Evolutionary conservation across 2,329 filamentous ascomycete species (phyloP).

Genomic region (Thyridium curvatum): DNA sequence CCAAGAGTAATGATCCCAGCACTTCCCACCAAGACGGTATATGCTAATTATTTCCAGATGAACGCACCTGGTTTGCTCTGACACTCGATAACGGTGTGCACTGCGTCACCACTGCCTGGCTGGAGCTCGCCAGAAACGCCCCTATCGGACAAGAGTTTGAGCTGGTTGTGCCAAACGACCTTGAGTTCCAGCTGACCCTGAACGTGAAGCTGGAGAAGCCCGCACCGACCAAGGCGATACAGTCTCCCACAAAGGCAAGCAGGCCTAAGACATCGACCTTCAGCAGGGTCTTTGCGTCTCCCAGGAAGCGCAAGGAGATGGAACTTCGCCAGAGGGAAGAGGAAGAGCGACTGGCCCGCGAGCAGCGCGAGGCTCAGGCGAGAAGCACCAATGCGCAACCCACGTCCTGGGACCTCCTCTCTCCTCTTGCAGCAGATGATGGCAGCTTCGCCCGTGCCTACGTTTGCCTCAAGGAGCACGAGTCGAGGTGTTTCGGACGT

Average conservation of each 20-base stretch:
- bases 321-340: slow-evolving; percentile 81
- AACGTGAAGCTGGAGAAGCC: slow-evolving; percentile 91
- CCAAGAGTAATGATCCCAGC: slow-evolving; percentile 65
- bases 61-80: slow-evolving; percentile 89
- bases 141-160: slow-evolving; percentile 98
- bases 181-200: slow-evolving; percentile 97
- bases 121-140: slow-evolving; percentile 85
- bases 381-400: slow-evolving; percentile 58
- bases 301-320: slow-evolving; percentile 93
- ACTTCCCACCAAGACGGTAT: slow-evolving; percentile 1
- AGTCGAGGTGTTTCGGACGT: slow-evolving; percentile 79
- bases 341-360: slow-evolving; percentile 63
- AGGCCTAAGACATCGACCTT: slow-evolving; percentile 82
- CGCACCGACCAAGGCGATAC: slow-evolving; percentile 47
- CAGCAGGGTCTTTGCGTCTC: slow-evolving; percentile 86
- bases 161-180: slow-evolving; percentile 89
- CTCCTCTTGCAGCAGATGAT: slow-evolving; percentile 80
- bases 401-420: slow-evolving; percentile 79
- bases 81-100: slow-evolving; percentile 98
- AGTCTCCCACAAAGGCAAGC: slow-evolving; percentile 55
- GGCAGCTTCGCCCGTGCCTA: slow-evolving; percentile 94
- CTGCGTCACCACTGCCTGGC: slow-evolving; percentile 93
- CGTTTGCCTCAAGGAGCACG: slow-evolving; percentile 88
- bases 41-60: slow-evolving; percentile 46
- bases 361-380: slow-evolving; percentile 58